Percentiles rank a stretch among this genome's conserved stretches.
Evolutionary conservation across 2,329 filamentous ascomycete species (phyloP).

Genomic region (Triangularia verruculosa): DNA sequence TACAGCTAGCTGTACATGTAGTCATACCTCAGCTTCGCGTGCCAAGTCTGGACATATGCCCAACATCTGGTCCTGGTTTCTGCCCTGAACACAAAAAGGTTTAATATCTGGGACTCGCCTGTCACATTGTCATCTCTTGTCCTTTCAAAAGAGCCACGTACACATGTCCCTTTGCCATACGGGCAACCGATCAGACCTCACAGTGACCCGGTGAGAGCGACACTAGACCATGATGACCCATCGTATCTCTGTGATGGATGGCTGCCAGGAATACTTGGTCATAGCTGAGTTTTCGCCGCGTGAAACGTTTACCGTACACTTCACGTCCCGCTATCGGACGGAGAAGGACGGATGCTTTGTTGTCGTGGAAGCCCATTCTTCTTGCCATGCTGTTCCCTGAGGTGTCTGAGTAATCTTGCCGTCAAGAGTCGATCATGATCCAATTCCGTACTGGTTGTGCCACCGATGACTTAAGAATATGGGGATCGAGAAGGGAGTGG

Average conservation of each 20-base stretch:
- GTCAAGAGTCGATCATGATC: neutral
- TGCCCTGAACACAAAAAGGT: neutral
- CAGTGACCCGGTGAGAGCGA: neutral
- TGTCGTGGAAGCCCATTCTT: neutral
- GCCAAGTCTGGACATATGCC: neutral
- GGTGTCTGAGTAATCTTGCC: neutral
- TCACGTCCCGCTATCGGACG: neutral
- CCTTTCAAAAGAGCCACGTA: neutral
- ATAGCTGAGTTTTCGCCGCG: neutral
- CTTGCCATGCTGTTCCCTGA: neutral
- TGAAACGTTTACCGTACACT: neutral
- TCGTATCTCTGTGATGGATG: neutral
- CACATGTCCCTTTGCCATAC: neutral
- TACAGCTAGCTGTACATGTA: neutral
- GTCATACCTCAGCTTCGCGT: neutral
- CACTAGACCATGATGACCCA: neutral
- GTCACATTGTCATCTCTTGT: neutral
- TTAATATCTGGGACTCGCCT: neutral
- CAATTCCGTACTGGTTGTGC: neutral
- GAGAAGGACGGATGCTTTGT: constrained; percentile 1
- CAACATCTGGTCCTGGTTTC: neutral
- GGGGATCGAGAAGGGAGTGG: neutral
- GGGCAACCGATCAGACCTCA: neutral
- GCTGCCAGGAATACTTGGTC: neutral
- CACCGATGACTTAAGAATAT: neutral